Base-by-base conservation (phyloP, 2,329 filamentous ascomycete genomes). In the Leptographium radiaticola region DNA sequence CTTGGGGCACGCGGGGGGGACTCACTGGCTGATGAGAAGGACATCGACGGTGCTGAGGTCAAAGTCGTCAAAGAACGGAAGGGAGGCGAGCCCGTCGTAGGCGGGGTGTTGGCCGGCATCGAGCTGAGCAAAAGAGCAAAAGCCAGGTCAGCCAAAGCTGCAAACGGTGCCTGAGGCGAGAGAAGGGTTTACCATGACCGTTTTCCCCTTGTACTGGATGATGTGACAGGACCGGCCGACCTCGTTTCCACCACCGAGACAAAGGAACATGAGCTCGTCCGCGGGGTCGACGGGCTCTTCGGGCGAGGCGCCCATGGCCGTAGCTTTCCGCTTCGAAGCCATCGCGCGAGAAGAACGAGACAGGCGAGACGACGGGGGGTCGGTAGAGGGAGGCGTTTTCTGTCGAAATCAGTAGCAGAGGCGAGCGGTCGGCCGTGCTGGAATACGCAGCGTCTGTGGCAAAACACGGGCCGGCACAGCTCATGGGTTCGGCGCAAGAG, bases 1-100 rank as follows among this genome's bases (percentile, higher is more conserved):
- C 9, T 25, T 5, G 25, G 25, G 25, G 45, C 15, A 48, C 10
- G 18, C n/a, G 18, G 9, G 45, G 45, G 31, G 16, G 16, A 52
- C 90, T 87, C 94, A 97, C 93, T 98, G 93, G 83, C 89, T 97
- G 65, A 98, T 95, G 60, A 98, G 77, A 53, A 98, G 86, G 63
- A 98, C 86, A 68, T 98, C 93, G 61, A 98, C 90, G 2, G 89
- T 95, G 71, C 91, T 96, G 20, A 98, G 77, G 66, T 98, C 93
- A 69, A 97, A 98, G 65, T 97, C 90, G 67, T 98, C 93, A 70
- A 96, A 98, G 72, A 96, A 98, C 0, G 93, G 93, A 51, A 98
- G 81, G 11, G 88, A 87, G 3, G 90, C 88, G 57, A 97, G 83
- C 40, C 93, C 93, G 64, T 97, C 90, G 68, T 96, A 95, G 10